phyloP scores from a whole-genome alignment of 2,329 filamentous ascomycete species.

The Phialophora tarda region DNA sequence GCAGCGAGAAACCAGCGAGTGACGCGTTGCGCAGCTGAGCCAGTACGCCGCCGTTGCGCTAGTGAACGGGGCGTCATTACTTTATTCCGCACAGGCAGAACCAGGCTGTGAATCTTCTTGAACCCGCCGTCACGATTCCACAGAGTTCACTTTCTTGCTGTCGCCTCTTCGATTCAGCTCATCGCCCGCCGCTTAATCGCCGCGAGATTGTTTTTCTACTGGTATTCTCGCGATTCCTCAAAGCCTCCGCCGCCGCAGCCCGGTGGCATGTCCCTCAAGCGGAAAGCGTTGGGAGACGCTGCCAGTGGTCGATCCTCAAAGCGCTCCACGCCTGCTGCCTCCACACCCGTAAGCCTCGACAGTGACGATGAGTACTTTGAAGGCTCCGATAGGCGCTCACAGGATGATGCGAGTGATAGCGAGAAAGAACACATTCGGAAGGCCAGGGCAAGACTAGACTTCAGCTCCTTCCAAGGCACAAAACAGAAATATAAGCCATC shows the following conservation, averaged over 20 bases:
- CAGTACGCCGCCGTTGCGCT: not conserved
- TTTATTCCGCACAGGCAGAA: not conserved
- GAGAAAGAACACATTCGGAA: slow-evolving; percentile 52
- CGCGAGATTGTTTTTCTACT: not conserved
- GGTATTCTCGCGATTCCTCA: not conserved
- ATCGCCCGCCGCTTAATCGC: not conserved
- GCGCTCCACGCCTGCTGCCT: slow-evolving; percentile 54
- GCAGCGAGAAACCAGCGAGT: not conserved
- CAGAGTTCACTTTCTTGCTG: not conserved
- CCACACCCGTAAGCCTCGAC: slow-evolving; percentile 50
- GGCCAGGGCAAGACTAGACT: slow-evolving; percentile 55
- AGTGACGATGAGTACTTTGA: slow-evolving; percentile 64
- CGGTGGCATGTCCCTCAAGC: slow-evolving; percentile 52
- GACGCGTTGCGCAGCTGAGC: not conserved
- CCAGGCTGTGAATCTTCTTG: not conserved
- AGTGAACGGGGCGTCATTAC: not conserved
- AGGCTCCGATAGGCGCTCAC: slow-evolving; percentile 50
- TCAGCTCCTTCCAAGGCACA: slow-evolving; percentile 57
- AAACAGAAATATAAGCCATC: slow-evolving; percentile 59
- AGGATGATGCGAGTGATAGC: slow-evolving; percentile 49
- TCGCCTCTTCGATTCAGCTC: not conserved
- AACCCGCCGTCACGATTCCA: not conserved
- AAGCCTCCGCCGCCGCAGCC: slow-evolving; percentile 40
- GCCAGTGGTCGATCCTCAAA: slow-evolving; percentile 54
- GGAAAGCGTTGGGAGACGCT: slow-evolving; percentile 49